phyloP scores from a whole-genome alignment of 108 stramenopile species.

The Cyclotella kingstonii region DNA sequence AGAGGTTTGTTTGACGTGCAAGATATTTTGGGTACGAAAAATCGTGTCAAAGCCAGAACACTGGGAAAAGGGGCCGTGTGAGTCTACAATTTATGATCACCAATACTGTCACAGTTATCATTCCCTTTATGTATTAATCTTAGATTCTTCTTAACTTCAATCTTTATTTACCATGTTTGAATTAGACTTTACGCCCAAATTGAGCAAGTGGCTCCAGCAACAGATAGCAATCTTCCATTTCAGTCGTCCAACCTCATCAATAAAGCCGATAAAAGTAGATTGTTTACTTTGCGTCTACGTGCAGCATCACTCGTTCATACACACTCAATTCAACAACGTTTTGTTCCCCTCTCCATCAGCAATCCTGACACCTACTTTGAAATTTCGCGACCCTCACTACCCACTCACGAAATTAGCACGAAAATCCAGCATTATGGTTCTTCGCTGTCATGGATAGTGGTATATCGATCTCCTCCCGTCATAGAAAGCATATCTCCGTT shows the following conservation, averaged over 20 bases:
- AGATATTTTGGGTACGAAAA: constrained; percentile 13
- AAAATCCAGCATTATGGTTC: background rate
- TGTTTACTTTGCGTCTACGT: constrained; percentile 19
- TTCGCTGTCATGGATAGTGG: constrained; percentile 38
- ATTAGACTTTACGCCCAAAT: constrained; percentile 20
- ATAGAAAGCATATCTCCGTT: constrained; percentile 44
- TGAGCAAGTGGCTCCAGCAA: constrained; percentile 7
- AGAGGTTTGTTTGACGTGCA: constrained; percentile 27
- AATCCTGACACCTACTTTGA: constrained; percentile 37
- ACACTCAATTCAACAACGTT: constrained; percentile 11
- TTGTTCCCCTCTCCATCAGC: background rate
- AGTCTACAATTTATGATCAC: background rate
- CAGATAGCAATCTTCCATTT: background rate
- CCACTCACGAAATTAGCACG: background rate
- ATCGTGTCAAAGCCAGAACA: constrained; percentile 6
- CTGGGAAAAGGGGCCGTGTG: constrained; percentile 23
- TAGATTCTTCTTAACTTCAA: background rate
- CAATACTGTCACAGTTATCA: background rate
- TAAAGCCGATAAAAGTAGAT: constrained; percentile 2
- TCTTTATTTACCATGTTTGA: background rate
- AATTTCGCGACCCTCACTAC: constrained; percentile 7
- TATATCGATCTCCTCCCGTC: constrained; percentile 58
- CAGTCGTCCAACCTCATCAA: too few relatives aligned
- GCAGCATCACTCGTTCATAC: constrained; percentile 33
- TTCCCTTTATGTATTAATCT: background rate